These are phyloP conservation scores for Colletotrichum tamarilloi DNA, from an alignment of 2,329 filamentous ascomycete species.

Conservation along the genomic window DNA sequence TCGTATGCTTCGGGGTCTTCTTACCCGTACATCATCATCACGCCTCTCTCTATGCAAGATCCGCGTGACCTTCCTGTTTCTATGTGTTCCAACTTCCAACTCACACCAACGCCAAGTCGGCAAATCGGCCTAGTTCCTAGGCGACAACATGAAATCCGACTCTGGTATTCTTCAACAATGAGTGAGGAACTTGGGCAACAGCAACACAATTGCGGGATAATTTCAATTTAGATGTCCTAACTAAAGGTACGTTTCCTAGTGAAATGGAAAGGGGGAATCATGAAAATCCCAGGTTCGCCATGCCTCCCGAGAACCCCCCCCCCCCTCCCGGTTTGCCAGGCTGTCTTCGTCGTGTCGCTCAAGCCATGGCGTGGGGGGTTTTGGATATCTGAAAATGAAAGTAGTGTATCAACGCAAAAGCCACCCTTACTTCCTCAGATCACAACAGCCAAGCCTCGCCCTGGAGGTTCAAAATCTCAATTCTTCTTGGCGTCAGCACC, in stretches of 20 bases:
- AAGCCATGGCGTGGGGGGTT: conserved; percentile 11
- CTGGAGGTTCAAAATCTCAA: conserved; percentile 40
- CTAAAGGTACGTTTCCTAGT: conserved; percentile 25
- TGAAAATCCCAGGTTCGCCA: conserved; percentile 23
- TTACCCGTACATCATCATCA: not conserved
- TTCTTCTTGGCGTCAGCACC: conserved; percentile 48
- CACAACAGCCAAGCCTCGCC: not conserved
- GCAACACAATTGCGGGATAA: not conserved
- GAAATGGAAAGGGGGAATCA: conserved; percentile 30
- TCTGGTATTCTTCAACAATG: no score
- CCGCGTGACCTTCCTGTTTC: not conserved
- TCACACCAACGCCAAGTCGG: not conserved
- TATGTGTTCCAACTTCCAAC: not conserved
- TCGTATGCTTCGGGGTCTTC: not conserved
- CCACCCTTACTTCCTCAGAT: not conserved
- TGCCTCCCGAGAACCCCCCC: conserved; percentile 25
- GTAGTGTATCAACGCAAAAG: conserved; percentile 12
- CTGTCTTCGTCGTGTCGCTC: conserved; percentile 11
- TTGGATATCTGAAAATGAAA: conserved; percentile 36
- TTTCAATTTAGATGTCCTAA: conserved; percentile 28
- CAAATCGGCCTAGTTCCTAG: not conserved
- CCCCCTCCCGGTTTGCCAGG: not conserved
- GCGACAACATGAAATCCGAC: no score
- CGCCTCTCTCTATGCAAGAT: not conserved
- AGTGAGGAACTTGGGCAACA: no score